phyloP scores from a whole-genome alignment of 257 asterid species.

The Mitragyna speciosa region DNA sequence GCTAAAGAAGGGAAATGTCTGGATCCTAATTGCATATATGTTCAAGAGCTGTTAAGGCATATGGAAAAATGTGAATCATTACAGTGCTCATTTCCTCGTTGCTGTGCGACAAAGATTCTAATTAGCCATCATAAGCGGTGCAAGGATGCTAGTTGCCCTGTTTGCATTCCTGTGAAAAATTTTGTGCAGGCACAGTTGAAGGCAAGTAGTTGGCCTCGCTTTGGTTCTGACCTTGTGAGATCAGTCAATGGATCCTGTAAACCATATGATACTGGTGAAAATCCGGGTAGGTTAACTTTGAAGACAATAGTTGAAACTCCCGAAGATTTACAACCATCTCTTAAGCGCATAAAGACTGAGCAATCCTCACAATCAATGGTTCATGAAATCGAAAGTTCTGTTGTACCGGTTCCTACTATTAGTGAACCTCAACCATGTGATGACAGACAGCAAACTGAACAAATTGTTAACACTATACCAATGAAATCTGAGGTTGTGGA shows the following conservation, averaged over 20 bases:
- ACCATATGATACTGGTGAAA: conserved; percentile 51
- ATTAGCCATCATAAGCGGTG: conserved; percentile 61
- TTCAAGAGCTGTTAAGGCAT: conserved; percentile 73
- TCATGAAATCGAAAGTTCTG: conserved; percentile 43
- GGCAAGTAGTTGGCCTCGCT: conserved; percentile 43
- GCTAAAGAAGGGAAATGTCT: conserved; percentile 82
- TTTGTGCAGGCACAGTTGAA: conserved; percentile 55
- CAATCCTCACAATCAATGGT: conserved; percentile 41
- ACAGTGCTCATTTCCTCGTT: conserved; percentile 63
- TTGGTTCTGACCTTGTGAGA: conserved; percentile 43
- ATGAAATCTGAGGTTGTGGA: conserved; percentile 52
- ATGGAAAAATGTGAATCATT: conserved; percentile 47
- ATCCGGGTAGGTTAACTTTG: conserved; percentile 40
- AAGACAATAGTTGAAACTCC: conserved; percentile 50
- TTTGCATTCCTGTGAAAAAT: conserved; percentile 76
- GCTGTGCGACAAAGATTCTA: conserved; percentile 54
- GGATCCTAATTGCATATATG: conserved; percentile 56
- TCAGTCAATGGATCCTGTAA: conserved; percentile 46
- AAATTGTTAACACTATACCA: conserved; percentile 33
- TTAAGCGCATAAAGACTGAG: conserved; percentile 76
- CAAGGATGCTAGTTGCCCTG: conserved; percentile 64
- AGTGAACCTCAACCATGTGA: conserved; percentile 39
- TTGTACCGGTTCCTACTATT: conserved; percentile 38
- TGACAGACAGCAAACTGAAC: conserved; percentile 41
- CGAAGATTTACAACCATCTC: conserved; percentile 64